phyloP scores from a whole-genome alignment of 2,329 filamentous ascomycete genomes.

The Sarocladium oryzae region DNA sequence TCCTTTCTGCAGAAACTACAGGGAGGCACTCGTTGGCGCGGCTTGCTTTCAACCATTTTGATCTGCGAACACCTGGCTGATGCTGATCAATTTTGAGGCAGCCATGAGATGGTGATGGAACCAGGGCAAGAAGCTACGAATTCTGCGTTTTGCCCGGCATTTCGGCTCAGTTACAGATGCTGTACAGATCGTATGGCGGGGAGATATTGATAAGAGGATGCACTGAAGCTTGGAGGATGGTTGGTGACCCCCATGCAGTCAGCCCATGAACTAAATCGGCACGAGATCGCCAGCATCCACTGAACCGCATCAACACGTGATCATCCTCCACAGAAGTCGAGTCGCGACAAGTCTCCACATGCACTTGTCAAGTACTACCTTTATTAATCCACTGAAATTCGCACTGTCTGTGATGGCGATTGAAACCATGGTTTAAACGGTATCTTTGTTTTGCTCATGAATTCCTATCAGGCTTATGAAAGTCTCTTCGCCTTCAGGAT shows the following conservation, averaged over 20 bases:
- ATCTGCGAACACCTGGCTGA: neutral
- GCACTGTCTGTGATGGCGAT: too few relatives aligned
- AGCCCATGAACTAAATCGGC: too few relatives aligned
- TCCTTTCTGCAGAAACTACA: conserved; percentile 24
- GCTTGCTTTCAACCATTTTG: conserved; percentile 12
- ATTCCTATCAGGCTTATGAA: neutral
- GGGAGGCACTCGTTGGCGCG: conserved; percentile 14
- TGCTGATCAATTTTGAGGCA: neutral
- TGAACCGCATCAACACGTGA: too few relatives aligned
- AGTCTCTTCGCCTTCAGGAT: neutral
- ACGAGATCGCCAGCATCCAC: too few relatives aligned
- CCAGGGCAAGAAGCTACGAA: neutral
- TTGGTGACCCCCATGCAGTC: too few relatives aligned
- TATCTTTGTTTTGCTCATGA: neutral
- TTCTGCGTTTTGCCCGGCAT: neutral
- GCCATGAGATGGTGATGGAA: neutral
- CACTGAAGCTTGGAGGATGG: neutral
- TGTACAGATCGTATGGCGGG: neutral
- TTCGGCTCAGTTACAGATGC: neutral
- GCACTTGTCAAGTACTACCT: too few relatives aligned
- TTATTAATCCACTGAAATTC: too few relatives aligned
- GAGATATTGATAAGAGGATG: neutral
- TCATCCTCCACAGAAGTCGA: too few relatives aligned
- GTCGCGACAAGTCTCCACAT: too few relatives aligned
- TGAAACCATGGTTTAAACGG: neutral